Conservation (phyloP, 345 rosid genomes). For the Camelina hispida region DNA sequence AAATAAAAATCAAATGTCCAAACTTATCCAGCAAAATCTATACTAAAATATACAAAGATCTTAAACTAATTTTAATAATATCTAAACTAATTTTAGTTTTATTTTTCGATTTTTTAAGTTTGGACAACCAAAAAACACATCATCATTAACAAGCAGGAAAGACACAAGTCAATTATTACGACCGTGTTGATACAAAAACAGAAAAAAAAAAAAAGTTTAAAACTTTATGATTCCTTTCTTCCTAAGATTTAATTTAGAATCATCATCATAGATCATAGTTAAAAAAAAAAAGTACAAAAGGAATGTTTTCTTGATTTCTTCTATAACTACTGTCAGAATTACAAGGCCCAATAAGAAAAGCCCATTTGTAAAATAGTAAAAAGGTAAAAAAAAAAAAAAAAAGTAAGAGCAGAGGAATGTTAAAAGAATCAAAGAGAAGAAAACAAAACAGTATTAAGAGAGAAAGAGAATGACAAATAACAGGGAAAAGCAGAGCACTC, state of each 20-base stretch:
- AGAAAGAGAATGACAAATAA: conserved; percentile 37
- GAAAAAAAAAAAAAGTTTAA: background rate
- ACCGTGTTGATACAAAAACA: conserved; percentile 18
- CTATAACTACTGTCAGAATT: background rate
- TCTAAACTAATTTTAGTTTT: background rate
- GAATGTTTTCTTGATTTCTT: background rate
- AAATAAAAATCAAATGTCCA: conserved; percentile 1
- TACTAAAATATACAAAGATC: too few species aligned
- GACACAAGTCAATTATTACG: conserved; percentile 29
- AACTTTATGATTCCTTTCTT: conserved; percentile 39
- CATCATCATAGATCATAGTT: background rate
- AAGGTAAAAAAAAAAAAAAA: background rate
- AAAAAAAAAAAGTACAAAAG: background rate
- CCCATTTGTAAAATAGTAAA: conserved; percentile 15
- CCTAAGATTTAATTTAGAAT: conserved; percentile 23
- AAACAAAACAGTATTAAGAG: conserved; percentile 27
- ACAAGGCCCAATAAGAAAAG: conserved; percentile 30
- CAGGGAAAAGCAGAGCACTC: conserved; percentile 42
- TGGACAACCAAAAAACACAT: conserved; percentile 38
- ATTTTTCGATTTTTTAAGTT: background rate
- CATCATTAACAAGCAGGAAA: conserved; percentile 36
- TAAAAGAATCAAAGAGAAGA: conserved; percentile 22
- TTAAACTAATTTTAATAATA: background rate
- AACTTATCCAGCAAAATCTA: background rate
- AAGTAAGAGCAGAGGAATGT: background rate